Evolutionary conservation across 495 filamentous ascomycete genomes (phyloP).

Genomic region (Rhypophila decipiens): DNA sequence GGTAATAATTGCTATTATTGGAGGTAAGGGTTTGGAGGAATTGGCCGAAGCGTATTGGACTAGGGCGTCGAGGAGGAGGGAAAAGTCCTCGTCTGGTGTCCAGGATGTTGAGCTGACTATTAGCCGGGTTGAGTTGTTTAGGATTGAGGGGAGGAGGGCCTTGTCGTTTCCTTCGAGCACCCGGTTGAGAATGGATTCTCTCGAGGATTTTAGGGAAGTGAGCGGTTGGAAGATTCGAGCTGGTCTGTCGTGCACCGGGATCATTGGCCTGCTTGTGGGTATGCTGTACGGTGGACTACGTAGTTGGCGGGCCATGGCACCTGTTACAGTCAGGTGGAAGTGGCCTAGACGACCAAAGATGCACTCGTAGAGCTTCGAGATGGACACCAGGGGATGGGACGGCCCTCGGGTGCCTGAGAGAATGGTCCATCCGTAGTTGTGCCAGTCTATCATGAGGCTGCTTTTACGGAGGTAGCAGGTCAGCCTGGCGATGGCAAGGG

Average conservation of each 20-base stretch:
- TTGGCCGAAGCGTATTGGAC: slow-evolving; percentile 50
- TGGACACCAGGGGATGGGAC: slow-evolving; percentile 67
- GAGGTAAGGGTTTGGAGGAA: slow-evolving; percentile 35
- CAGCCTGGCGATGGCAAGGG: slow-evolving; percentile 65
- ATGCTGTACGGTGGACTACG: slow-evolving; percentile 54
- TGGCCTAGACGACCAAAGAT: slow-evolving; percentile 60
- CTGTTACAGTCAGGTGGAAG: slow-evolving; percentile 78
- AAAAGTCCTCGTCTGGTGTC: slow-evolving; percentile 96
- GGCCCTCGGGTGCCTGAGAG: slow-evolving; percentile 60
- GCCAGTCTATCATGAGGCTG: slow-evolving; percentile 89
- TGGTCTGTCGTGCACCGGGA: slow-evolving; percentile 81
- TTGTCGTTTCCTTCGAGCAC: slow-evolving; percentile 47
- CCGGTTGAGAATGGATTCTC: slow-evolving; percentile 52
- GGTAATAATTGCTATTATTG: slow-evolving; percentile 74
- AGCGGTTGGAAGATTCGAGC: slow-evolving; percentile 75
- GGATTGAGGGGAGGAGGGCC: slow-evolving; percentile 48
- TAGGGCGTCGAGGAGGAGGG: slow-evolving; percentile 78
- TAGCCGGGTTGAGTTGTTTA: slow-evolving; percentile 51
- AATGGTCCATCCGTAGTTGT: slow-evolving; percentile 98
- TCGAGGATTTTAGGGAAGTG: slow-evolving; percentile 29
- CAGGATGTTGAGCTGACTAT: slow-evolving; percentile 90
- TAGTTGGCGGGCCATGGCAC: slow-evolving; percentile 76
- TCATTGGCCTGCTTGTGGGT: slow-evolving; percentile 52
- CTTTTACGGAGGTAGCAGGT: slow-evolving; percentile 74
- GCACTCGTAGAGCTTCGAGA: slow-evolving; percentile 72